Base-by-base conservation (phyloP, 257 asterid species). In the Henckelia pumila region DNA sequence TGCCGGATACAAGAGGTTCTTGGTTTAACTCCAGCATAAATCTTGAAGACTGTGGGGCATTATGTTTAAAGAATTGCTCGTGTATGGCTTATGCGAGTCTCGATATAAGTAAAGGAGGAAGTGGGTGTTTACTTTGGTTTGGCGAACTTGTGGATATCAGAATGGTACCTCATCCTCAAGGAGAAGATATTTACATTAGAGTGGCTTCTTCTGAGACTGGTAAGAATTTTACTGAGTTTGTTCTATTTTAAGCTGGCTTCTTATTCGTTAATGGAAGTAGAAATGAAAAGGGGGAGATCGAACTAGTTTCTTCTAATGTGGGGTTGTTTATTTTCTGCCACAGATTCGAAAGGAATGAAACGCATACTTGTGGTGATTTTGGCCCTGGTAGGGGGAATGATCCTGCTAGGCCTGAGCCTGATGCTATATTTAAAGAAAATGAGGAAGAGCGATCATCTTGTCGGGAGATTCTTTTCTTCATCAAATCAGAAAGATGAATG, bases 361-460 rank as follows among this genome's bases (percentile, higher is more conserved):
- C 44, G 44, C 17, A 68, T 61, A 17, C 66, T 60, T 59, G 70
- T 65, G 3, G 9, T 64, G 24, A 50, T 65, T 61, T 55, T 70
- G 24, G 32, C 61, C 61, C 8, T 70, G 37, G 61, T 29, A 52
- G 19, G 61, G 1, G 56, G 65, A 13, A 11, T 66, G 21, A 25
- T 53, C 65, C 61, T 75, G 16, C 26, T 65, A 47, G 70, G 68
- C 44, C 13, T 65, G 23, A 24, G 65, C 69, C 32, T 75, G 56
- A 3, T 52, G 14, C 32, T 75, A 64, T 59, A 64, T 35, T 55
- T 40, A 4, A 44, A 25, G 56, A 32, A 29, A 60, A 64, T 66
- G 29, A 70, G 53, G 62, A 70, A 26, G 73, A 59, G 17, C 16
- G 17, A 49, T 35, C 37, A 14, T 7, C n/a, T 40, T 40, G 52